Base-by-base conservation (phyloP, 768 basidiomycete species). In the Fomitopsis pulvina region DNA sequence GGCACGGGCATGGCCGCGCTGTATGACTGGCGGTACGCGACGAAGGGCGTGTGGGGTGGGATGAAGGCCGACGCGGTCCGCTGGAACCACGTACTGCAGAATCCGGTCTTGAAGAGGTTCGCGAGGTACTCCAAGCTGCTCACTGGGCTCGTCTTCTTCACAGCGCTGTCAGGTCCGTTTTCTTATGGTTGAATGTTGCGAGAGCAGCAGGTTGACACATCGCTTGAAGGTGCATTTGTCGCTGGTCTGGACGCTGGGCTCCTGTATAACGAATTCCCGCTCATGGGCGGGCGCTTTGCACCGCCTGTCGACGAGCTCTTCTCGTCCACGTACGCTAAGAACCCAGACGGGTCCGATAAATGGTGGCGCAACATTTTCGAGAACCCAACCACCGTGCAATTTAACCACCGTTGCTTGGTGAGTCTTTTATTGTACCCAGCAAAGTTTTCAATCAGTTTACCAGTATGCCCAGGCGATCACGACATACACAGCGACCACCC, bases 361-460 rank as follows among this genome's bases (percentile, higher is more conserved):
- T 94, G 87, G 86, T 95, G 92, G 92, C 75, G 96, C 52, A 98
- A 97, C 65, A 72, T 98, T 45, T 82, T 96, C 54, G 96, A 99
- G 70, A 99, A 99, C 61, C 96, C 96, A 7, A 93, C 89, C 8
- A 96, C 95, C 0, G 94, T 94, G 7, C 96, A 99, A 64, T 98
- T 98, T 60, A 82, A 99, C 62, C 96, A 99, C 67, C 85, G 96
- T 20, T 71, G 94, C 43, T 78, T 99, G 45, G 94, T 88, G 60
- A 67, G 89, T 74, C 8, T 46, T 24, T 41, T 8, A 34, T 49
- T n/a, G n/a, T 41, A 22, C 20, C 20, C 27, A 43, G 26, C 5
- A 37, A 44, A 50, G 41, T 57, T 44, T 16, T 32, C 30, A 32
- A 16, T 5, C 14, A 37, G 14, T 37, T 16, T 4, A 16, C 53